Percentiles rank a stretch among this genome's conserved stretches.
phyloP scores from a whole-genome alignment of 2,329 filamentous ascomycete species.

The Beauveria asiatica region DNA sequence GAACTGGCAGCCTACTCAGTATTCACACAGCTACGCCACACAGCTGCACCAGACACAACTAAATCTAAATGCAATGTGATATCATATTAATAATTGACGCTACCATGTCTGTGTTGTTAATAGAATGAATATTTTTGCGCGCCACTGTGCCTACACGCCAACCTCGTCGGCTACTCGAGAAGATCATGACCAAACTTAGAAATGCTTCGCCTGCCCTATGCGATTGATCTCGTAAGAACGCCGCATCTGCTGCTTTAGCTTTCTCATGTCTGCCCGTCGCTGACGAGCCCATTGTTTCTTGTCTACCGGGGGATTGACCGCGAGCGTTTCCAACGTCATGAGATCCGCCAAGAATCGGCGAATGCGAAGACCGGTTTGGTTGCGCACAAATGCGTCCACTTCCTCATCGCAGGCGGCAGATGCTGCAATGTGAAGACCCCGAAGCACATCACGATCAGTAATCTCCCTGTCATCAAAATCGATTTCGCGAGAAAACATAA shows the following conservation, averaged over 20 bases:
- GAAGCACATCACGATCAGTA: conserved; percentile 42
- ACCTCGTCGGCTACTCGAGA: background rate
- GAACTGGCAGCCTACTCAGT: no score
- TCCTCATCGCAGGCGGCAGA: conserved; percentile 47
- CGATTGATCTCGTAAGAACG: conserved; percentile 22
- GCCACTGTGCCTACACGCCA: background rate
- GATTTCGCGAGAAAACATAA: conserved; percentile 14
- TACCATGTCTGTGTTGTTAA: conserved; percentile 7
- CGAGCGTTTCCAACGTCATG: conserved; percentile 40
- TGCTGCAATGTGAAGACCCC: conserved; percentile 46
- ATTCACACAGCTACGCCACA: background rate
- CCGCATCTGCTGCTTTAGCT: conserved; percentile 28
- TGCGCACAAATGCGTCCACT: conserved; percentile 43
- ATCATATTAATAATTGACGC: conserved; percentile 4
- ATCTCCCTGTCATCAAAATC: conserved; percentile 32
- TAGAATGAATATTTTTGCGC: conserved; percentile 1
- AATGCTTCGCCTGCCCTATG: background rate
- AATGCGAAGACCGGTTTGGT: conserved; percentile 43
- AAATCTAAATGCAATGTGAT: background rate
- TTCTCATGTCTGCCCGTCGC: conserved; percentile 25
- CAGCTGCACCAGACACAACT: background rate
- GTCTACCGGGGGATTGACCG: conserved; percentile 21
- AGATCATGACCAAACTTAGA: background rate
- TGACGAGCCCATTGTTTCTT: conserved; percentile 20
- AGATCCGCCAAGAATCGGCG: conserved; percentile 48